A percentile compares a stretch with the other conserved stretches of the same genome.
Evolutionary conservation across 2,329 filamentous ascomycete species (phyloP).

Genomic region (Colletotrichum sp.): DNA sequence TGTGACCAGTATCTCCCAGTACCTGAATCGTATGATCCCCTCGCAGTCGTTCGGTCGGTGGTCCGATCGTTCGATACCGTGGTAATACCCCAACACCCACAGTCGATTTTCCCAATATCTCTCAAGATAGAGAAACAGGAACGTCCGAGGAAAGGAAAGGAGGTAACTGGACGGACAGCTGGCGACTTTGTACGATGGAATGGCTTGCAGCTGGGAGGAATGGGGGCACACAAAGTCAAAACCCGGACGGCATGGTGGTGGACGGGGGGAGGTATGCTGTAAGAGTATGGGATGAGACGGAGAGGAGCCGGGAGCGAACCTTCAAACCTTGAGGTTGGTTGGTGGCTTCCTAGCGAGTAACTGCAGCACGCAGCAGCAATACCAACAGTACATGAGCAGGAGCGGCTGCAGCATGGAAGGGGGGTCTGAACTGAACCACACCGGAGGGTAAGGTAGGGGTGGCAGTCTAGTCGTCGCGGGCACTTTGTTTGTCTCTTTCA

Average conservation of each 20-base stretch:
- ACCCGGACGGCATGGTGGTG: constrained; percentile 5
- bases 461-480: neutral
- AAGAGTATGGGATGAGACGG: constrained; percentile 21
- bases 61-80: constrained; percentile 17
- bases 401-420: neutral
- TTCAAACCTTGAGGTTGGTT: constrained; percentile 16
- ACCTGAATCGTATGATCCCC: constrained; percentile 16
- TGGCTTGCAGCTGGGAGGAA: neutral
- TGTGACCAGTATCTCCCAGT: constrained; percentile 6
- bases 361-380: neutral
- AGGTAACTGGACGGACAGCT: neutral
- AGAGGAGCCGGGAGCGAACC: constrained; percentile 20
- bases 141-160: neutral
- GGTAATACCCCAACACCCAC: constrained; percentile 8
- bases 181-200: constrained; percentile 16
- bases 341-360: neutral
- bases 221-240: constrained; percentile 15
- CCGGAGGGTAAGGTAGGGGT: neutral
- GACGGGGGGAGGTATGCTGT: constrained; percentile 18
- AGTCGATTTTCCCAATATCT: neutral
- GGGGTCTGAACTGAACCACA: constrained; percentile 10
- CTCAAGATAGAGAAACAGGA: neutral
- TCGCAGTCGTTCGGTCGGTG: constrained; percentile 16
- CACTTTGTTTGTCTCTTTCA: constrained; percentile 16
- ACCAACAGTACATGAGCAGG: neutral